These are phyloP conservation scores for Sclerotinia minor DNA, from an alignment of 2,329 filamentous ascomycete species.

Conservation along the genomic window DNA sequence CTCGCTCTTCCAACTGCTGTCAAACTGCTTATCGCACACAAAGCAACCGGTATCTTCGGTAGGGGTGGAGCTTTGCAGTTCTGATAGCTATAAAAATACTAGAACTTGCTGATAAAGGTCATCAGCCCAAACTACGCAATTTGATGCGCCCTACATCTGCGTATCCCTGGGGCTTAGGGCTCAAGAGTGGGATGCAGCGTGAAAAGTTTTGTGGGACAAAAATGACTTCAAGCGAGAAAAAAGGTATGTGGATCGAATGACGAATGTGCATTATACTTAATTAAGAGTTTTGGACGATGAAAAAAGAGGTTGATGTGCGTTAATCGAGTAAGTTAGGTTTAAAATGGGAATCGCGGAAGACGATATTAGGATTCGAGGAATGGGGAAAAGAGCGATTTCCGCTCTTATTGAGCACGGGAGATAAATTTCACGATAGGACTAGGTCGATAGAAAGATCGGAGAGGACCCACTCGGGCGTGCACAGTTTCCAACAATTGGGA, in stretches of 20 bases:
- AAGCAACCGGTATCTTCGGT: background rate
- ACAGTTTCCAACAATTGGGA: background rate
- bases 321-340: background rate
- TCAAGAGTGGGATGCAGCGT: constrained; percentile 9
- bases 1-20: background rate
- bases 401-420: background rate
- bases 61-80: background rate
- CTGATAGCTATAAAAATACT: background rate
- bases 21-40: background rate
- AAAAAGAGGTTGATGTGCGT: too few relatives aligned
- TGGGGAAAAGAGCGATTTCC: background rate
- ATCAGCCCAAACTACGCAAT: background rate
- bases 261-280: background rate
- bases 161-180: background rate
- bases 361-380: background rate
- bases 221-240: background rate
- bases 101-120: background rate
- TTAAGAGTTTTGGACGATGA: background rate
- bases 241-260: background rate
- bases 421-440: background rate
- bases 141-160: background rate
- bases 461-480: constrained; percentile 8
- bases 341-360: background rate
- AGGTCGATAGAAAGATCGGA: background rate
- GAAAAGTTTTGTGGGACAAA: constrained; percentile 1